Base-by-base conservation (phyloP, 129 eudicot genomes). In the Smallanthus sonchifolius region DNA sequence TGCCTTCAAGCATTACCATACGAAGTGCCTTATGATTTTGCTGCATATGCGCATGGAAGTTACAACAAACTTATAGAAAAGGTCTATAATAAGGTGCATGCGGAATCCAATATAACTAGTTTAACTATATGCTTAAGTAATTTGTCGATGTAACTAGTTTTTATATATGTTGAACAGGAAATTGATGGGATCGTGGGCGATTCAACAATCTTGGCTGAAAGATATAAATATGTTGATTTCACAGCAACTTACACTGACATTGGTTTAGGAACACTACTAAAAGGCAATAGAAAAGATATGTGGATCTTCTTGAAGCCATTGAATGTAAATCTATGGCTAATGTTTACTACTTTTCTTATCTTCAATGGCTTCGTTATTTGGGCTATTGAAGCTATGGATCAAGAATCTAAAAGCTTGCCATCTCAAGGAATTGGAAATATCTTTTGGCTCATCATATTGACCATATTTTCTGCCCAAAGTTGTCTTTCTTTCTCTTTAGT, bases 261-360 rank as follows among this genome's bases (percentile, higher is more conserved):
- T 32, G 90, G 90, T 34, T 14, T 78, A 15, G 76, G 70, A 9
- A 75, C 65, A 56, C 24, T 80, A 5, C 73, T 65, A 28, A 75
- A 62, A 56, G 56, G 42, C 28, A 77, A 36, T 24, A 45, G 35
- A 11, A 52, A 70, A 15, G 63, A 59, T 43, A 35, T 2, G n/a
- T 68, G 84, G 87, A 30, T 76, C 63, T 86, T 82, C 85, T 52
- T 69, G 74, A 76, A 76, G 80, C 90, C 90, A 10, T 14, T 86
- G 47, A 45, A 19, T 20, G 20, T 2, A 17, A 45, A 80, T 0
- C 75, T 83, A 6, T 86, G 87, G 87, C 34, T 80, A 13, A 74
- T 80, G 2, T 74, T 61, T 43, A 30, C 10, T 32, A 57, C 7
- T 44, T 80, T 74, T 74, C 65, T 75, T 11, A 11, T 83, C 36